Base-by-base conservation (phyloP, 352 stramenopile genomes). In the Phytophthora syringae region DNA sequence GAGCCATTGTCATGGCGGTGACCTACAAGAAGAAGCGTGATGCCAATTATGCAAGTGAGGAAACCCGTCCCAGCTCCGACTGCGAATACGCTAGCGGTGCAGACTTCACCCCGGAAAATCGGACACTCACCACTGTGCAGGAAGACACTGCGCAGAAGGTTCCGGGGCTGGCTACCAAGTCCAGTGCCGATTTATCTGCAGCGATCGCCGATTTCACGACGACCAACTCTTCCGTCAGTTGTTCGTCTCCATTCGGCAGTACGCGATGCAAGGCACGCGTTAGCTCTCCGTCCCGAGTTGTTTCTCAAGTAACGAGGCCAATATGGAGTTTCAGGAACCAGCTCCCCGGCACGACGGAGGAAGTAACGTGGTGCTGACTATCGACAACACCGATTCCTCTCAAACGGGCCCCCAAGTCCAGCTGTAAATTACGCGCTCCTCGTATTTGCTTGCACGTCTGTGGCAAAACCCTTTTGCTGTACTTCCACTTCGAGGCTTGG, bases 11-110 rank as follows among this genome's bases (percentile, higher is more conserved):
- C 16, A 64, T 74, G 18, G 69, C 70, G 12, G 71, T 87, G 22
- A 73, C 73, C 36, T 79, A 80, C 71, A 85, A 87, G 67, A 77
- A 60, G 39, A 78, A 64, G 59, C 50, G 30, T 18, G 52, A 52
- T 30, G 20, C 34, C 0, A 54, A 51, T 20, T 28, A 27, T 20
- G 44, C 37, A 20, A 36, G 37, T 7, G 55, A 61, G n/a, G 28
- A 47, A 20, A 50, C 44, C 13, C 43, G 48, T 20, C 40, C 22
- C 5, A 63, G 42, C n/a, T 64, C 55, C 12, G 70, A 67, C 39
- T 78, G 69, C 40, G 68, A 71, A 20, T 80, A 76, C 52, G 52
- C 60, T 10, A 56, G 52, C 30, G 72, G 64, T 20, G 47, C 54
- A 6, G 55, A 59, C 45, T 74, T 71, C 21, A 72, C 60, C 10